These are phyloP conservation scores for Linnemannia schmuckeri DNA, from an alignment of 192 early-diverging fungal genomes.

Conservation along the genomic window DNA sequence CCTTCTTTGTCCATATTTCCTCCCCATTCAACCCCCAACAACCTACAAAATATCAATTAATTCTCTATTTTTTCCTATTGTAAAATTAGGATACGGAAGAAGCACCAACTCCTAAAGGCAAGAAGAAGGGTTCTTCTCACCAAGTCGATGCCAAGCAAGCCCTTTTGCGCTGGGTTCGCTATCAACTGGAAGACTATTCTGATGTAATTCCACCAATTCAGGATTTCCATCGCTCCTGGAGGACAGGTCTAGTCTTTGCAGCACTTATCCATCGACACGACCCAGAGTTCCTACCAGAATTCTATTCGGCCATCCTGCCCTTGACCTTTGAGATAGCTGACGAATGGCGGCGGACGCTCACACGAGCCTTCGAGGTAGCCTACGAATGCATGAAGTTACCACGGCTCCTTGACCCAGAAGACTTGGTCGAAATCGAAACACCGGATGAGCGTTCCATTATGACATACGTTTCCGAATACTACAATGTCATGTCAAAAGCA, in stretches of 20 bases:
- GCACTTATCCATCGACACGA: conserved; percentile 64
- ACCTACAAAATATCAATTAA: neutral
- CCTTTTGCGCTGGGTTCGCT: conserved; percentile 64
- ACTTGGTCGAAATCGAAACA: conserved; percentile 63
- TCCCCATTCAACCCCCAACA: neutral
- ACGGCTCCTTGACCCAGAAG: conserved; percentile 60
- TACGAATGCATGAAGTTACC: conserved; percentile 58
- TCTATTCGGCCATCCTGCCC: conserved; percentile 53
- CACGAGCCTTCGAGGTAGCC: conserved; percentile 58
- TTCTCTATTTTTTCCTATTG: neutral
- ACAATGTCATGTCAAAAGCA: conserved; percentile 63
- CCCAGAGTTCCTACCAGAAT: conserved; percentile 59
- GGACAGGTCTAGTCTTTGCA: conserved; percentile 65
- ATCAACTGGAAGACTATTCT: conserved; percentile 64
- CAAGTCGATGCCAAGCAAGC: conserved; percentile 64
- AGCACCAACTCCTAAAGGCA: conserved; percentile 34
- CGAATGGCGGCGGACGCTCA: conserved; percentile 56
- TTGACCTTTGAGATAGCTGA: conserved; percentile 44
- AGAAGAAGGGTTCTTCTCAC: conserved; percentile 37
- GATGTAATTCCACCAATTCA: conserved; percentile 64
- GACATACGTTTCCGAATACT: conserved; percentile 66
- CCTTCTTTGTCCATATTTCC: neutral
- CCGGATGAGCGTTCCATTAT: conserved; percentile 67
- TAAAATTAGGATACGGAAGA: conserved; percentile 28
- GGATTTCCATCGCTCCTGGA: conserved; percentile 66